Base-by-base conservation (phyloP, 345 rosid species). In the Acer negundo region DNA sequence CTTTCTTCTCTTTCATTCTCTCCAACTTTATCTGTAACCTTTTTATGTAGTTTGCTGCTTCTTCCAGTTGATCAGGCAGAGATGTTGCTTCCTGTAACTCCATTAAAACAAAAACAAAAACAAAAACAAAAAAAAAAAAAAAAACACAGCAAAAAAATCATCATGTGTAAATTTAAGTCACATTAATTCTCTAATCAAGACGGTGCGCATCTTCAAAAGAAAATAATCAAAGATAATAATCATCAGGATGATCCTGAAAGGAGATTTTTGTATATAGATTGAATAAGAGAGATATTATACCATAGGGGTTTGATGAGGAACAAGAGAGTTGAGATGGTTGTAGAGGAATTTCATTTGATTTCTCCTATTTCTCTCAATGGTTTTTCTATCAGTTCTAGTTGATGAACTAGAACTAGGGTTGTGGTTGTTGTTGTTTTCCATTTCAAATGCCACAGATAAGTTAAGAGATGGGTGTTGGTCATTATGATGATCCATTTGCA, bases 341-440 rank as follows among this genome's bases (percentile, higher is more conserved):
- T 80, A 83, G 53, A 92, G 91, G 71, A 73, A 70, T 75, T 88
- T 92, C 96, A 88, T 90, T 46, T 86, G 91, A 81, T 79, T 90
- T 78, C 96, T 92, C 67, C 96, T 76, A 23, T 90, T 88, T 76
- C 81, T 90, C 65, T 92, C 96, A 0, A 81, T 69, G 6, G 85
- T 79, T 75, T 90, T 92, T 62, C 93, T 82, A 46, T 92, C 90
- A 16, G 83, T 70, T 81, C 80, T 82, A 23, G 89, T 85, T 28
- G 90, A 5, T 31, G 90, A 35, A 35, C 38, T 35, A 35, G 38
- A 6, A 72, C 79, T 79, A 79, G 83, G 80, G 82, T 74, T 83
- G 44, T 35, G 69, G 62, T 56, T 7, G 63, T 22, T 59, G 63
- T 9, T 59, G 77, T 59, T 78, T 74, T 88, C 88, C 90, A 86